Conservation (phyloP, 179 eudicot species). For the Camellia oleifera region DNA sequence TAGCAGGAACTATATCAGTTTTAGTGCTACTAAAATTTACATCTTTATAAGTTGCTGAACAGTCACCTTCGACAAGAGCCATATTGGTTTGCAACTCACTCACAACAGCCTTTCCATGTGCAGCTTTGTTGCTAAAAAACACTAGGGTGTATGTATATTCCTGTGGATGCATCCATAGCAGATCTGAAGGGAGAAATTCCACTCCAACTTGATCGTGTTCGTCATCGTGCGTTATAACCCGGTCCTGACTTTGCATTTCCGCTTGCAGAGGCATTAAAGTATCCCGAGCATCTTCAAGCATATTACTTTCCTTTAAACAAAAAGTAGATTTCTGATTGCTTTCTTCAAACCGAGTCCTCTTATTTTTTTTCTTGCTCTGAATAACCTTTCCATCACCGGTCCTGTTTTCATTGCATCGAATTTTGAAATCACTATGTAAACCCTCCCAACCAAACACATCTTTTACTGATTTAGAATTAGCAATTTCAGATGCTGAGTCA, state of each 20-base stretch:
- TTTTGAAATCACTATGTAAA: conserved; percentile 7
- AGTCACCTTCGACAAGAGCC: conserved; percentile 3
- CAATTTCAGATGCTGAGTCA: not conserved
- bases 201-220: not conserved
- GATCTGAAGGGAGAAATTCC: not conserved
- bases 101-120: not conserved
- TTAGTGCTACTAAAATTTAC: not conserved
- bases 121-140: not conserved
- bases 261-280: not conserved
- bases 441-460: conserved; percentile 4
- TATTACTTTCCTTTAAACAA: not conserved
- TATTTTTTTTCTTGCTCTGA: conserved; percentile 11
- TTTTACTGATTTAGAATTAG: conserved; percentile 11
- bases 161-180: not conserved
- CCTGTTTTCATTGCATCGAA: conserved; percentile 2
- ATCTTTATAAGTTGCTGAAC: not conserved
- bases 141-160: not conserved
- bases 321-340: not conserved
- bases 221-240: not conserved
- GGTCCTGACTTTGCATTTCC: not conserved
- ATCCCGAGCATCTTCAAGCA: not conserved
- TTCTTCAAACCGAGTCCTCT: conserved; percentile 1
- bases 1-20: not conserved
- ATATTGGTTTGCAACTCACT: not conserved
- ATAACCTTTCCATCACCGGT: conserved; percentile 3